These are phyloP conservation scores for Microbotryomycetes sp. DNA, from an alignment of 1,284 basidiomycete genomes.

Conservation along the genomic window DNA sequence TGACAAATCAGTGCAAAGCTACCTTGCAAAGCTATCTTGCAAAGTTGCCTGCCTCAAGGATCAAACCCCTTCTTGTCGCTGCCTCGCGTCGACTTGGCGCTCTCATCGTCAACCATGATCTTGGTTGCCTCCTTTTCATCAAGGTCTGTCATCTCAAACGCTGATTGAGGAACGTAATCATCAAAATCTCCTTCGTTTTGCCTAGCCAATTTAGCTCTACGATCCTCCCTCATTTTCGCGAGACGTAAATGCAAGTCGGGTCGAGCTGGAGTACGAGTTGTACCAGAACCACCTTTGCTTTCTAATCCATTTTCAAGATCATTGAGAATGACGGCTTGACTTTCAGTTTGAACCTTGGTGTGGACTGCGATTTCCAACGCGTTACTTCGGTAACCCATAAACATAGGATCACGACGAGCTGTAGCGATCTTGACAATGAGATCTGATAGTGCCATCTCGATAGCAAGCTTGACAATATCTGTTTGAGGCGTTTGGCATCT, in stretches of 20 bases:
- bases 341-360: slow-evolving; percentile 5
- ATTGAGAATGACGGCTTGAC: slow-evolving; percentile 8
- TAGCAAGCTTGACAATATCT: slow-evolving; percentile 28
- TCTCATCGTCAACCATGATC: background rate
- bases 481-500: too few relatives aligned
- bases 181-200: background rate
- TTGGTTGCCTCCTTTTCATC: background rate
- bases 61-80: background rate
- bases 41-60: too few relatives aligned
- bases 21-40: too few relatives aligned
- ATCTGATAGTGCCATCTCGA: slow-evolving; percentile 18
- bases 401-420: background rate
- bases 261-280: slow-evolving; percentile 20
- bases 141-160: background rate
- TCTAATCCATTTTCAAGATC: slow-evolving; percentile 1
- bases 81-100: background rate
- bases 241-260: slow-evolving; percentile 14
- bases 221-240: slow-evolving; percentile 13
- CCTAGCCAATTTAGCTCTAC: background rate
- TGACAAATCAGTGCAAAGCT: too few relatives aligned
- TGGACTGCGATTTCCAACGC: slow-evolving; percentile 19
- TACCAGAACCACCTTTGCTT: background rate
- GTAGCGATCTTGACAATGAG: slow-evolving; percentile 17
- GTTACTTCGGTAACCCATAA: background rate
- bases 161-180: background rate